Conservation (phyloP, 1,284 basidiomycete species). For the Ganoderma leucocontextum region DNA sequence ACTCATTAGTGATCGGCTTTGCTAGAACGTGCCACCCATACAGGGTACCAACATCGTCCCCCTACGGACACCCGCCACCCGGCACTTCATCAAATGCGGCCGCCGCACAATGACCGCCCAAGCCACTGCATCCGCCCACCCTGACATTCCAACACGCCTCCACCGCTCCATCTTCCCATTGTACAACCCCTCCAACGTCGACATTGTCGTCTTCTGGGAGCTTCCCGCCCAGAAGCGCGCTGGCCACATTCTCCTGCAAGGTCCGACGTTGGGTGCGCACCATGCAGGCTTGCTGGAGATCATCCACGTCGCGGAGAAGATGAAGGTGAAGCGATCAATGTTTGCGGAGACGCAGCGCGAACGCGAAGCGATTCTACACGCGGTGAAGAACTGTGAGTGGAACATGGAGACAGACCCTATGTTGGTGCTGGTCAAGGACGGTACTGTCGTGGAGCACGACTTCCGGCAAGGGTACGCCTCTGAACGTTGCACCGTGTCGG, state of each 20-base stretch:
- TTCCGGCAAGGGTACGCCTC: slow-evolving; percentile 70
- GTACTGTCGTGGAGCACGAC: slow-evolving; percentile 60
- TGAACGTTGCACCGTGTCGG: not conserved
- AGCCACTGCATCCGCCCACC: slow-evolving; percentile 55
- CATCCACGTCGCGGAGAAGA: slow-evolving; percentile 62
- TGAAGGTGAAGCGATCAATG: slow-evolving; percentile 82
- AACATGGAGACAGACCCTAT: slow-evolving; percentile 83
- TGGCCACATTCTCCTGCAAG: slow-evolving; percentile 69
- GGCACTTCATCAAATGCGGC: slow-evolving; percentile 58
- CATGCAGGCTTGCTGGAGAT: slow-evolving; percentile 69
- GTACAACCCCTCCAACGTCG: slow-evolving; percentile 75
- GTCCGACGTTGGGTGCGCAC: slow-evolving; percentile 69
- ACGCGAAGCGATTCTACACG: slow-evolving; percentile 69
- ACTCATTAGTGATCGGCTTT: not conserved
- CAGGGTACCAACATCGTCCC: slow-evolving; percentile 37
- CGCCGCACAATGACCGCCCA: slow-evolving; percentile 54
- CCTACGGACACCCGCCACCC: slow-evolving; percentile 44
- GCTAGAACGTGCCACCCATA: not conserved
- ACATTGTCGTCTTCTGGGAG: slow-evolving; percentile 80
- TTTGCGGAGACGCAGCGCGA: slow-evolving; percentile 89
- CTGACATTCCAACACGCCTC: slow-evolving; percentile 64
- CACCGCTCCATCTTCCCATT: slow-evolving; percentile 79
- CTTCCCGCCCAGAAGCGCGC: slow-evolving; percentile 62
- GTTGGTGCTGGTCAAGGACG: slow-evolving; percentile 54
- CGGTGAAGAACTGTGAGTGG: slow-evolving; percentile 77